Evolutionary conservation across 139 green algal species (phyloP), one percentile per base, ranked within the genome.

Genomic region (Tetraselmis striata): DNA sequence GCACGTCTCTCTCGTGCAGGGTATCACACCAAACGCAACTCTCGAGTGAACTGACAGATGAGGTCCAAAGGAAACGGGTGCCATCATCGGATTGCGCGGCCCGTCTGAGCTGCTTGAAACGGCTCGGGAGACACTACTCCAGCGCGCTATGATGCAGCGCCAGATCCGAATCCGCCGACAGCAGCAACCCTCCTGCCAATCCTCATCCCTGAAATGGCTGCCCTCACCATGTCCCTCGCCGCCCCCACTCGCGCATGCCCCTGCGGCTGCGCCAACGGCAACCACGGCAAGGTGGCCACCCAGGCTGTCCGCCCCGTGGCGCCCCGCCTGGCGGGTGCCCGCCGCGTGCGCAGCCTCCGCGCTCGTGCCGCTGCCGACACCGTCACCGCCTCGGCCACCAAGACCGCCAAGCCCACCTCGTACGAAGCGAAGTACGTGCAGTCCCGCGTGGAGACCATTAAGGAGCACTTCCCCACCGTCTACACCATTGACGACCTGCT

Each of bases 401-500:
- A 67, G 45, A 67, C 5, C 45, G 45, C 45, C 45, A 67, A 67
- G 18, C 45, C 45, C 45, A 67, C 45, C 18, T 67, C 45, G 11
- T 67, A 67, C 45, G 45, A 67, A 18, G 45, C 18, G 45, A 67
- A 67, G 45, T 67, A 67, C 45, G 18, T 67, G 5, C 45, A 67
- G 45, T 67, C 85, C 28, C 59, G 29, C 23, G 27, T 59, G 32
- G 78, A 89, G 23, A 30, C 76, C 75, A 67, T 67, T 18, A 67
- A 67, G 45, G 45, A 94, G 83, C 81, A 92, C 83, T 97, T 96
- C 85, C 89, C 91, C 27, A 87, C 30, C 31, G 86, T 91, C 27
- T 76, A 95, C 74, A 87, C 89, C 23, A 85, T 93, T 1, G 93
- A 97, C 76, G 94, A 97, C 85, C 94, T 95, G 82, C 86, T 97